Conservation (phyloP, 2,329 filamentous ascomycete species). For the Venturia effusa region DNA sequence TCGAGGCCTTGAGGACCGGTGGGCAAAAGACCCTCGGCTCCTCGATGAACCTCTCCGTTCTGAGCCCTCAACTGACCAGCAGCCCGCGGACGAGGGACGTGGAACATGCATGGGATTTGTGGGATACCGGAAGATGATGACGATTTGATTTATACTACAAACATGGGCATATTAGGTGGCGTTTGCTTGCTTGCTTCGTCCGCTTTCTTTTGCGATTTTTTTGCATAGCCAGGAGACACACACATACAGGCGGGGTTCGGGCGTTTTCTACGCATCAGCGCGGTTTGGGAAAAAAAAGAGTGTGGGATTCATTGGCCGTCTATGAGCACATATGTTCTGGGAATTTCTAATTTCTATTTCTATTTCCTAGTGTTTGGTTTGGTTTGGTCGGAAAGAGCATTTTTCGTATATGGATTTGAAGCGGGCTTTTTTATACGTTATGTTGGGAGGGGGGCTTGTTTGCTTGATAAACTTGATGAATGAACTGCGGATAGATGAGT, state of each 20-base stretch:
- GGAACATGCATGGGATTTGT: constrained; percentile 3
- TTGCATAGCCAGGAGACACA: background rate
- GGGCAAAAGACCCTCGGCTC: background rate
- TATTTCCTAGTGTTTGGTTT: no score
- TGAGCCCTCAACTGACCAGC: background rate
- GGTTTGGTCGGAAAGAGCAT: no score
- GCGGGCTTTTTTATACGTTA: no score
- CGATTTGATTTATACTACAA: background rate
- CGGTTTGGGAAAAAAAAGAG: background rate
- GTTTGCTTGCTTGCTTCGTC: background rate
- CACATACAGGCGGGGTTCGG: background rate
- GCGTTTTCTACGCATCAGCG: background rate
- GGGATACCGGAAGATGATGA: background rate
- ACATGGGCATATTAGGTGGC: background rate
- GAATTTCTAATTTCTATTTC: no score
- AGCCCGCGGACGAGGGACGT: background rate
- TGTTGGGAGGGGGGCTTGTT: no score
- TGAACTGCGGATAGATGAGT: no score
- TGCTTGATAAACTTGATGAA: no score
- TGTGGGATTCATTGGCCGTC: no score
- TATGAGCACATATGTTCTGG: no score
- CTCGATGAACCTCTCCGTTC: background rate
- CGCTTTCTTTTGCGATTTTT: background rate
- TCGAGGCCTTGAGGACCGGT: background rate
- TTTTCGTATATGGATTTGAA: no score